Percentiles rank a stretch among this genome's conserved stretches.
phyloP scores from a whole-genome alignment of 495 filamentous ascomycete species.

The Podospora australis region DNA sequence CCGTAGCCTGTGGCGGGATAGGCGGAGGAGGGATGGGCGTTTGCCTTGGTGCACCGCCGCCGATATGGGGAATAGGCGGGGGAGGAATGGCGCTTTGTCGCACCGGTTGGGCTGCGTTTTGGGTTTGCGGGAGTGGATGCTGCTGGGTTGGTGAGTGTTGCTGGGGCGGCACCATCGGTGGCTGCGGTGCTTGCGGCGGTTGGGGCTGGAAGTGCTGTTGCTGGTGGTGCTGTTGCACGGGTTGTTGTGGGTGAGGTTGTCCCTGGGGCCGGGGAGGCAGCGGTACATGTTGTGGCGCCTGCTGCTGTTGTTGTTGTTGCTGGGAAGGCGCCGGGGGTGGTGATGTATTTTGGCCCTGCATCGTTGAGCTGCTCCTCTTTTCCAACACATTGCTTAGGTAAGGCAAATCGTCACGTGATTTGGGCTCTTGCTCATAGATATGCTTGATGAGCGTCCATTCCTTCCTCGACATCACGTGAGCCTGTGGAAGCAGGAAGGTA shows the following conservation, averaged over 20 bases:
- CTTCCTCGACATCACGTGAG: slow-evolving; percentile 50
- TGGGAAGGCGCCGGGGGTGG: slow-evolving; percentile 1
- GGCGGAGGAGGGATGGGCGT: slow-evolving; percentile 29
- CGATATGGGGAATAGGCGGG: slow-evolving; percentile 20
- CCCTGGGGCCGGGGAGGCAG: slow-evolving; percentile 2
- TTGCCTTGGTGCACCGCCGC: slow-evolving; percentile 16
- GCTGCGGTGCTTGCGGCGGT: slow-evolving; percentile 9
- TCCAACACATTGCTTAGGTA: slow-evolving; percentile 43
- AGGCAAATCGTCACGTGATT: slow-evolving; percentile 39
- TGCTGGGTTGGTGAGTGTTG: slow-evolving; percentile 6
- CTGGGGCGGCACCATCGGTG: slow-evolving; percentile 4
- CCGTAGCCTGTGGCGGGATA: slow-evolving; percentile 17
- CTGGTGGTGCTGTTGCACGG: slow-evolving; percentile 8
- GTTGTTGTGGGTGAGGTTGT: slow-evolving; percentile 9
- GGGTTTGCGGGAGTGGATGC: slow-evolving; percentile 4
- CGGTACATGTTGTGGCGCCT: not conserved
- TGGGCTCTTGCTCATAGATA: slow-evolving; percentile 49
- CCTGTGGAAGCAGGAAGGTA: slow-evolving; percentile 59
- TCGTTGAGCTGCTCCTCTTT: slow-evolving; percentile 24
- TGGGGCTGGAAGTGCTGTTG: slow-evolving; percentile 4
- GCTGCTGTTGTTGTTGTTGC: slow-evolving; percentile 10
- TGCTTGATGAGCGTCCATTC: slow-evolving; percentile 61
- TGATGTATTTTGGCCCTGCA: not conserved
- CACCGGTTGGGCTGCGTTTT: slow-evolving; percentile 10
- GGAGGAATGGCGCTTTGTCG: slow-evolving; percentile 25